Conservation (phyloP, 2,329 filamentous ascomycete genomes). For the Xylaria sp. region DNA sequence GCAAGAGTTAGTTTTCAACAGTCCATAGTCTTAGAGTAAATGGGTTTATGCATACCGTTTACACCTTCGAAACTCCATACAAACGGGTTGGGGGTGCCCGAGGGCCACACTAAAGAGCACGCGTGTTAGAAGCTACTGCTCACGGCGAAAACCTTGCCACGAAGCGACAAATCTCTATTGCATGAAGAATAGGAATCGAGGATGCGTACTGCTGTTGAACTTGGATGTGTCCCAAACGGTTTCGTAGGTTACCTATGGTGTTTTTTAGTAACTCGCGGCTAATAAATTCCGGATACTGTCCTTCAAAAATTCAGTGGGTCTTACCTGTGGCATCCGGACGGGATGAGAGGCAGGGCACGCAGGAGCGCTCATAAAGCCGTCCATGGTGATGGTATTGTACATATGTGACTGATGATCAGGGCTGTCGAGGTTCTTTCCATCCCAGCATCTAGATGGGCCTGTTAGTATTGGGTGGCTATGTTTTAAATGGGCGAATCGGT, state of each 20-base stretch:
- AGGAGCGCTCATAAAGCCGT: constrained; percentile 28
- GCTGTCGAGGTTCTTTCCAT: constrained; percentile 33
- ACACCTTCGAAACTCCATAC: constrained; percentile 39
- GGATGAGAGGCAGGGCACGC: constrained; percentile 38
- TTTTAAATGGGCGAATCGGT: background rate
- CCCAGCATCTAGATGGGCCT: constrained; percentile 30
- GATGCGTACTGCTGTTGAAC: constrained; percentile 41
- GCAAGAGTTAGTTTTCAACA: no score
- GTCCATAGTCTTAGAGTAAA: no score
- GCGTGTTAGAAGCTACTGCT: background rate
- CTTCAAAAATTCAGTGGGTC: background rate
- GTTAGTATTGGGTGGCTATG: constrained; percentile 4
- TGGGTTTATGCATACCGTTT: constrained; percentile 39
- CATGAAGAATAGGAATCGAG: background rate
- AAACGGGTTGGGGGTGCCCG: constrained; percentile 38
- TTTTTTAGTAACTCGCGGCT: background rate
- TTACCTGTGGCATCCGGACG: constrained; percentile 44
- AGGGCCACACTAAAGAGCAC: constrained; percentile 35
- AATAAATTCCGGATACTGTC: background rate
- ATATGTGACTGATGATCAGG: constrained; percentile 32
- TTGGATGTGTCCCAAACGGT: constrained; percentile 50
- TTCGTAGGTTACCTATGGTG: constrained; percentile 36
- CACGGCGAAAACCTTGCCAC: no score
- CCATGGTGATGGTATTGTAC: constrained; percentile 36
- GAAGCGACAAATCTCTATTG: no score